Percentiles rank a stretch among this genome's conserved stretches.
phyloP scores from a whole-genome alignment of 2,329 filamentous ascomycete genomes.

The Lachnellula subtilissima region DNA sequence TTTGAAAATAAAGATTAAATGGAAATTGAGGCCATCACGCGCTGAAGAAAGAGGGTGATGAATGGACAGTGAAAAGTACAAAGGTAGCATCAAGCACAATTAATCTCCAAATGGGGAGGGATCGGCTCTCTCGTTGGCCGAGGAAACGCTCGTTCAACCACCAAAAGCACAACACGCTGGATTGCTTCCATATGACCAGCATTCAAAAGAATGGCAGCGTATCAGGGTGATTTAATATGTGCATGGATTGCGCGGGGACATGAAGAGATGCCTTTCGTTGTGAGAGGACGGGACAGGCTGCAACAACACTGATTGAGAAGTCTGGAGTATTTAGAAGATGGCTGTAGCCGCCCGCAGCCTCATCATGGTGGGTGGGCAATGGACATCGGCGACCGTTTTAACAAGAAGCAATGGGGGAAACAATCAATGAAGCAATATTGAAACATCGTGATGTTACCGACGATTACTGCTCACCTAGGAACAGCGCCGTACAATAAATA shows the following conservation, averaged over 20 bases:
- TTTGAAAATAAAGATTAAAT: no score
- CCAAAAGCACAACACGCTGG: slow-evolving; percentile 1
- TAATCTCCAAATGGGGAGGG: not conserved
- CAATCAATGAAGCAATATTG: not conserved
- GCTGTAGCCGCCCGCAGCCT: not conserved
- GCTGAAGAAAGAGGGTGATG: not conserved
- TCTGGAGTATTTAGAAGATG: not conserved
- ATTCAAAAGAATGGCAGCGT: not conserved
- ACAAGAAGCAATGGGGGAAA: not conserved
- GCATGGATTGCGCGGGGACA: not conserved
- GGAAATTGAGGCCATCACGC: not conserved
- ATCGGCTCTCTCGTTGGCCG: not conserved
- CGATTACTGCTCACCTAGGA: not conserved
- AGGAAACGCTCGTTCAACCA: slow-evolving; percentile 3
- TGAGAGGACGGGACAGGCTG: not conserved
- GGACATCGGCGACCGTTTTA: not conserved
- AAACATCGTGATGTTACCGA: not conserved
- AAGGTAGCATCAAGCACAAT: slow-evolving; percentile 1
- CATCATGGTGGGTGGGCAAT: not conserved
- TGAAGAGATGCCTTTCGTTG: not conserved
- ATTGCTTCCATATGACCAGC: not conserved
- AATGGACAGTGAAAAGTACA: not conserved
- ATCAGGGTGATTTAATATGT: not conserved
- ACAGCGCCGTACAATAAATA: not conserved
- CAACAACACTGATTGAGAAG: not conserved